Conservation (phyloP, 2,329 filamentous ascomycete species). For the Fusarium sp. region DNA sequence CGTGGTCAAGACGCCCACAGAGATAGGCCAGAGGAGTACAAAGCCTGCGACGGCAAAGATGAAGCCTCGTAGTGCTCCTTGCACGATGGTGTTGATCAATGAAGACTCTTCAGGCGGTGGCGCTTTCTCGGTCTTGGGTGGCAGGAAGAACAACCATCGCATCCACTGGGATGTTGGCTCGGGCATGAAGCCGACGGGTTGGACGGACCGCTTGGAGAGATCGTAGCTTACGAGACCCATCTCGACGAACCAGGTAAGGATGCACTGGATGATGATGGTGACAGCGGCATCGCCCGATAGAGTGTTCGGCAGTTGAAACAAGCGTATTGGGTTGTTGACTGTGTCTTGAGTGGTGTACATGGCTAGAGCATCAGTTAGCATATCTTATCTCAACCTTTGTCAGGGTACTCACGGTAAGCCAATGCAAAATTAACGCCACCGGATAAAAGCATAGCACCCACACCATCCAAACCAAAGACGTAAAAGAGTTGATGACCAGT, state of each 20-base stretch:
- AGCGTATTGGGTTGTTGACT: conserved; percentile 53
- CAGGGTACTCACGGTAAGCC: conserved; percentile 56
- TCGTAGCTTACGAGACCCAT: conserved; percentile 60
- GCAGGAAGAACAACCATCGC: conserved; percentile 53
- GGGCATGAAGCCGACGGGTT: conserved; percentile 59
- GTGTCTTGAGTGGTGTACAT: conserved; percentile 59
- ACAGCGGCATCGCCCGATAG: conserved; percentile 61
- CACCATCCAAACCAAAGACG: conserved; percentile 59
- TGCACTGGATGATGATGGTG: conserved; percentile 62
- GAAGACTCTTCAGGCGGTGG: background rate
- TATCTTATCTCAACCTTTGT: background rate
- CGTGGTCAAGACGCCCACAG: conserved; percentile 56
- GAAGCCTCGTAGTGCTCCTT: conserved; percentile 45
- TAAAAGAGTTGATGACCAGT: conserved; percentile 61
- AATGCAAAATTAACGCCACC: conserved; percentile 64
- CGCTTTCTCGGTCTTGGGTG: conserved; percentile 4
- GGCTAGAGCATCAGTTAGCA: conserved; percentile 47
- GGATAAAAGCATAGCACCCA: conserved; percentile 60
- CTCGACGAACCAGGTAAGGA: conserved; percentile 64
- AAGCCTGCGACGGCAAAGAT: conserved; percentile 52
- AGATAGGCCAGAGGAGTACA: conserved; percentile 56
- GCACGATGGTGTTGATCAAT: conserved; percentile 40
- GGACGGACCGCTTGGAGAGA: conserved; percentile 57
- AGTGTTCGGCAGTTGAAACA: conserved; percentile 63
- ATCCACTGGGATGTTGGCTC: conserved; percentile 50